These are phyloP conservation scores for Colletotrichum australisinense DNA, from an alignment of 2,329 filamentous ascomycete species.

Conservation along the genomic window DNA sequence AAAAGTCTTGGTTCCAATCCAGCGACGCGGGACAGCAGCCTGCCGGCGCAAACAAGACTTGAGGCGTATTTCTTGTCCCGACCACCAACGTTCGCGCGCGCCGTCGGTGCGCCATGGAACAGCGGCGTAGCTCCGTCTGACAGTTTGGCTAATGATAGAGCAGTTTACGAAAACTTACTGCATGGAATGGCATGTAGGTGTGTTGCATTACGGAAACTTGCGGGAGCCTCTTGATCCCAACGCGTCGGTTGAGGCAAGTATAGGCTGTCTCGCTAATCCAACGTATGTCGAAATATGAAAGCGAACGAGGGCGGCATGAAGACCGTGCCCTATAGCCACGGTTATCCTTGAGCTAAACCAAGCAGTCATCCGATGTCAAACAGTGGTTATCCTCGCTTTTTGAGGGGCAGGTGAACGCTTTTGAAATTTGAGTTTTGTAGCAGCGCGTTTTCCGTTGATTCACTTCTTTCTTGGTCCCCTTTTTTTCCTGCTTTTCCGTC, in stretches of 20 bases:
- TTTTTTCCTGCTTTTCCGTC: not conserved
- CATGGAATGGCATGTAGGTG: constrained; percentile 18
- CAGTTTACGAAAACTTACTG: not conserved
- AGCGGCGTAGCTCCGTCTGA: not conserved
- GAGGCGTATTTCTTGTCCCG: not conserved
- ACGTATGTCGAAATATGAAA: not conserved
- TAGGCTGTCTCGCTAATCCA: not conserved
- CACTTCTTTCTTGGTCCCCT: not conserved
- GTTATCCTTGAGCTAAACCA: not conserved
- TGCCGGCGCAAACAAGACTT: constrained; percentile 27
- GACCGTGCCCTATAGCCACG: not conserved
- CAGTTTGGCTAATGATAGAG: not conserved
- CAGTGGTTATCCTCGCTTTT: constrained; percentile 1
- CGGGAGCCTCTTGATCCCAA: constrained; percentile 7
- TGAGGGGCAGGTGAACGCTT: not conserved
- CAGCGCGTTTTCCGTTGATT: constrained; percentile 20
- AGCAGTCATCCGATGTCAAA: constrained; percentile 16
- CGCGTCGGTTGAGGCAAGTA: not conserved
- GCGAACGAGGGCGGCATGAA: not conserved
- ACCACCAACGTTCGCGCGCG: not conserved
- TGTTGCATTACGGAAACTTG: constrained; percentile 26
- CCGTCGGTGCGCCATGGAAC: not conserved
- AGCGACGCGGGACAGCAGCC: not conserved
- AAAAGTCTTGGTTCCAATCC: constrained; percentile 21
- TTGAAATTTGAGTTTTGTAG: constrained; percentile 28